Evolutionary conservation across 139 green algal genomes (phyloP), one percentile per base, ranked within the genome.

Genomic region (Volvox reticuliferus): DNA sequence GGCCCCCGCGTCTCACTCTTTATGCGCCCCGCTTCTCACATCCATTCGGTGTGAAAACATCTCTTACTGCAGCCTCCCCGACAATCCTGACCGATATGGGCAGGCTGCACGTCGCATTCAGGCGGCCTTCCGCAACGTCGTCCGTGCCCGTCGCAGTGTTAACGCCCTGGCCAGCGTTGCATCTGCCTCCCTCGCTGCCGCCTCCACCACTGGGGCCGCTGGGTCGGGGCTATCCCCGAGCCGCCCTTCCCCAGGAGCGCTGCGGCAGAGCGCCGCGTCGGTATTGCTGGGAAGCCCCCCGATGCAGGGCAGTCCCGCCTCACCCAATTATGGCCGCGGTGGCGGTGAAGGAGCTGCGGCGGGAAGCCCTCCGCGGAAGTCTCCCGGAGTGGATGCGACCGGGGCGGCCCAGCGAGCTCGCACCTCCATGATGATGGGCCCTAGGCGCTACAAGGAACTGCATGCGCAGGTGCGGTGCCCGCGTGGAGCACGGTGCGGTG

Each of bases 361-460:
- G 76, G 36, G 22, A 33, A 81, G 35, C 28, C 82, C 82, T 71
- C 67, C 65, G 83, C 82, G 67, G 80, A 9, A 55, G 9, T 55
- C 44, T 55, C 80, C 18, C 63, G 81, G 61, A 32, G 12, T 18
- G 61, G 79, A 61, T 50, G 26, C 19, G 16, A 44, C 17, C 1
- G 36, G 78, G 75, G 28, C 18, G 18, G 73, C 12, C 37, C 61
- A 18, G 44, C 17, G 24, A 26, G 30, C 20, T 21, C 89, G 85
- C 20, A 71, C 13, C 73, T 55, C 0, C 16, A 9, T 20, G 2
- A 30, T 85, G 21, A 92, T 92, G 32, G 86, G 89, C 16, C 55
- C 80, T 61, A 85, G 81, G 89, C 62, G 89, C n/a, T 90, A 92
- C 71, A 79, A 86, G 67, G 84, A 93, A 37, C 88, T 95, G 78